These are phyloP conservation scores for Asterella californica DNA, from an alignment of 225 moss, liverwort and hornwort genomes.

Conservation along the genomic window DNA sequence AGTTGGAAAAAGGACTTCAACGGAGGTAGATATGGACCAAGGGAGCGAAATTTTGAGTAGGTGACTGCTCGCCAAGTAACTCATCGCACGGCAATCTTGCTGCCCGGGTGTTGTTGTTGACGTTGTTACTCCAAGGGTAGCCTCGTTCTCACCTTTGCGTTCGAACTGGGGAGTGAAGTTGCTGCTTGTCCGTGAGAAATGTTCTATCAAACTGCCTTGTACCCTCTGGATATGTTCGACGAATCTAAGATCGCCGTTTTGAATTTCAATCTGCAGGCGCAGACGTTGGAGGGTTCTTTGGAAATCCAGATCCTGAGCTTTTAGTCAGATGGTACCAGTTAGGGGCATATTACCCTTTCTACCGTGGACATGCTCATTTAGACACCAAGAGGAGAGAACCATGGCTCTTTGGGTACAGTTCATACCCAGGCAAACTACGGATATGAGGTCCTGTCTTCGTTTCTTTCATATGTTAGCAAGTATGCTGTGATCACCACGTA, in stretches of 20 bases:
- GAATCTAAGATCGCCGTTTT: neutral
- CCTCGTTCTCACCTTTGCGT: no score
- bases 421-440: no score
- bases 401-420: constrained; percentile 82
- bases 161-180: neutral
- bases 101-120: no score
- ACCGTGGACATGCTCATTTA: constrained; percentile 87
- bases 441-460: neutral
- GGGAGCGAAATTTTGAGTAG: no score
- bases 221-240: neutral
- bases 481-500: neutral
- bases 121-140: no score
- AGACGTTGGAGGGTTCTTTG: constrained; percentile 98
- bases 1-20: no score
- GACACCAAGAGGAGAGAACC: constrained; percentile 98
- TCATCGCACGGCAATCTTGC: no score
- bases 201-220: neutral
- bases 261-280: constrained; percentile 55
- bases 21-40: no score
- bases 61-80: no score
- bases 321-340: constrained; percentile 94
- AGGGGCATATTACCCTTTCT: constrained; percentile 94
- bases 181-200: neutral
- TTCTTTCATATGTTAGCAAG: neutral
- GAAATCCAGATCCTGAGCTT: constrained; percentile 91